phyloP scores from a whole-genome alignment of 148 eudicot species.

The Rhododendron vialii region DNA sequence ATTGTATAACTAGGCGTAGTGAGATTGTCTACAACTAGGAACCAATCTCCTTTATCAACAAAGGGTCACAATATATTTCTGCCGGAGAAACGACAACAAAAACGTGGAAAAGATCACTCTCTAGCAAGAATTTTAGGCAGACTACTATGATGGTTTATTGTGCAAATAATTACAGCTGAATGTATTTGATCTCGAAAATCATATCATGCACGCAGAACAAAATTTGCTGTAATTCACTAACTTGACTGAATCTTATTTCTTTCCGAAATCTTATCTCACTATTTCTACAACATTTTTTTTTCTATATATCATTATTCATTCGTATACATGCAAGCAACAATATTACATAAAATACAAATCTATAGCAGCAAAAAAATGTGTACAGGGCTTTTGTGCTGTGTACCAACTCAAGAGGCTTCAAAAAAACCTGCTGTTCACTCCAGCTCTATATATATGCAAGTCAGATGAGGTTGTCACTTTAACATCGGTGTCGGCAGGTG shows the following conservation, averaged over 20 bases:
- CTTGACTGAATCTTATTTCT: neutral
- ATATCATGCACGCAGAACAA: neutral
- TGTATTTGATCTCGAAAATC: neutral
- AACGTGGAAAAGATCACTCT: neutral
- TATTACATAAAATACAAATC: slow-evolving; percentile 3
- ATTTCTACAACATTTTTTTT: neutral
- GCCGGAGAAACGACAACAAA: neutral
- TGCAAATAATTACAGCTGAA: neutral
- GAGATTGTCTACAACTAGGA: neutral
- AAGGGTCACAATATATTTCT: neutral
- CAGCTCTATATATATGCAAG: slow-evolving; percentile 73
- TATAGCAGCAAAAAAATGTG: neutral
- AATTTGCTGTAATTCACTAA: neutral
- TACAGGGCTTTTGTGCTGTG: neutral
- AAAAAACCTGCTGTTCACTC: slow-evolving; percentile 67
- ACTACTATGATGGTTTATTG: neutral
- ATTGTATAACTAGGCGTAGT: neutral
- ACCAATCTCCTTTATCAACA: neutral
- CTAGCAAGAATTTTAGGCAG: neutral
- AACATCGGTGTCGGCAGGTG: slow-evolving; percentile 55
- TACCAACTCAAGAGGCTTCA: slow-evolving; percentile 14
- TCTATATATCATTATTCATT: neutral
- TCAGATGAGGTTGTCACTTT: slow-evolving; percentile 30
- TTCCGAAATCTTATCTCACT: neutral
- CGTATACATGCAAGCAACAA: neutral